These are phyloP conservation scores for Misopates orontium DNA, from an alignment of 257 asterid species.

Conservation along the genomic window DNA sequence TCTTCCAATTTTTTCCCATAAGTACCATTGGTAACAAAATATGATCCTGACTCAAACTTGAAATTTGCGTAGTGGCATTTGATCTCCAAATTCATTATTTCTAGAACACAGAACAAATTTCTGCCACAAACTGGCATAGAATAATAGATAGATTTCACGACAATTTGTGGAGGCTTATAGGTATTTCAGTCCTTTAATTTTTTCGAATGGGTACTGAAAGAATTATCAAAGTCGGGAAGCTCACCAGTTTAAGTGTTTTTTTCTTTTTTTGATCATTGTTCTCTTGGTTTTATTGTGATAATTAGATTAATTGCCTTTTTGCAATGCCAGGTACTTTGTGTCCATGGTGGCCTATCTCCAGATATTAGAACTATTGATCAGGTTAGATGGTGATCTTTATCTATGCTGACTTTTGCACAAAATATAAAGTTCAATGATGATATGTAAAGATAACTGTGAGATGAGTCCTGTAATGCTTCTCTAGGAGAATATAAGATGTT, in stretches of 20 bases:
- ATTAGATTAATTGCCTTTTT: constrained; percentile 15
- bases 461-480: constrained; percentile 8
- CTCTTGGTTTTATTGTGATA: constrained; percentile 19
- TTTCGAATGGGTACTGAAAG: neutral
- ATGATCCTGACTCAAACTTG: no score
- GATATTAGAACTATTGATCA: constrained; percentile 94
- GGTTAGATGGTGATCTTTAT: constrained; percentile 45
- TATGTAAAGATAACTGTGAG: neutral
- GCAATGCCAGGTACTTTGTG: constrained; percentile 81
- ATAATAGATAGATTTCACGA: no score
- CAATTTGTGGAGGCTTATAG: no score
- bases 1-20: no score
- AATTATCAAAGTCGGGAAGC: no score
- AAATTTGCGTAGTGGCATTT: no score
- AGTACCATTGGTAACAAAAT: no score
- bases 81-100: no score
- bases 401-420: neutral
- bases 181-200: no score
- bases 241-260: neutral
- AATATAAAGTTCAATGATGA: neutral
- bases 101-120: no score
- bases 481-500: constrained; percentile 9
- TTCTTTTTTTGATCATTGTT: neutral
- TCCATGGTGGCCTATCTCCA: constrained; percentile 98
- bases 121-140: no score